Conservation (phyloP, 352 stramenopile genomes). For the Globisporangium spiculum region DNA sequence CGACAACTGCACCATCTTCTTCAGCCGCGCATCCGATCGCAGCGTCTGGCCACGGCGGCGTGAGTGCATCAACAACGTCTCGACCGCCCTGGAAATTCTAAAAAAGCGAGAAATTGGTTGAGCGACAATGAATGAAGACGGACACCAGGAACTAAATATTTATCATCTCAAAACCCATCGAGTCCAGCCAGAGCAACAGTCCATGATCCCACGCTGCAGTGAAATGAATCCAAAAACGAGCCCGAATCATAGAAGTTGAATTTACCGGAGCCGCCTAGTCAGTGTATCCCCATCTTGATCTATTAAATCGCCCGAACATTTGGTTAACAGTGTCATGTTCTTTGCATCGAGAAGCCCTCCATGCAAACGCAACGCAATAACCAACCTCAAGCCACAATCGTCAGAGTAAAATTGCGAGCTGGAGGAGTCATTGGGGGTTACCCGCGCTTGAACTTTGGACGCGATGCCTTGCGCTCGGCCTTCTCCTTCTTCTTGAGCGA, state of each 20-base stretch:
- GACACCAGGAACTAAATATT: slow-evolving; percentile 2
- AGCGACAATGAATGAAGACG: neutral
- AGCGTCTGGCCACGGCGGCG: neutral
- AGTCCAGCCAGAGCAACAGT: neutral
- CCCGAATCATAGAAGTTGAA: neutral
- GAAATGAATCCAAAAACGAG: neutral
- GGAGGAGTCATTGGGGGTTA: slow-evolving; percentile 19
- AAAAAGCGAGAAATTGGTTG: neutral
- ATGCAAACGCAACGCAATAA: neutral
- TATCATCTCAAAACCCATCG: neutral
- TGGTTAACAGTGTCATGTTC: neutral
- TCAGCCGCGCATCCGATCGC: neutral
- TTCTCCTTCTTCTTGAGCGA: slow-evolving; percentile 77
- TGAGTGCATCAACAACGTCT: slow-evolving; percentile 5
- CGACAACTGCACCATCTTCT: neutral
- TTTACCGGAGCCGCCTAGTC: neutral
- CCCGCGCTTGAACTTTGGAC: slow-evolving; percentile 49
- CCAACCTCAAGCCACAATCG: too few relatives aligned
- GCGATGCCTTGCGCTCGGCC: slow-evolving; percentile 56
- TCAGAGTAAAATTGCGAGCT: too few relatives aligned
- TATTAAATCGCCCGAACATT: neutral
- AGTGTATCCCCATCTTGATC: neutral
- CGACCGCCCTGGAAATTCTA: slow-evolving; percentile 22
- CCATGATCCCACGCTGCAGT: neutral
- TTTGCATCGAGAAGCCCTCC: neutral